Percentiles rank a stretch among this genome's conserved stretches.
phyloP scores from a whole-genome alignment of 2,329 filamentous ascomycete genomes.

The Colletotrichum chrysophilum region DNA sequence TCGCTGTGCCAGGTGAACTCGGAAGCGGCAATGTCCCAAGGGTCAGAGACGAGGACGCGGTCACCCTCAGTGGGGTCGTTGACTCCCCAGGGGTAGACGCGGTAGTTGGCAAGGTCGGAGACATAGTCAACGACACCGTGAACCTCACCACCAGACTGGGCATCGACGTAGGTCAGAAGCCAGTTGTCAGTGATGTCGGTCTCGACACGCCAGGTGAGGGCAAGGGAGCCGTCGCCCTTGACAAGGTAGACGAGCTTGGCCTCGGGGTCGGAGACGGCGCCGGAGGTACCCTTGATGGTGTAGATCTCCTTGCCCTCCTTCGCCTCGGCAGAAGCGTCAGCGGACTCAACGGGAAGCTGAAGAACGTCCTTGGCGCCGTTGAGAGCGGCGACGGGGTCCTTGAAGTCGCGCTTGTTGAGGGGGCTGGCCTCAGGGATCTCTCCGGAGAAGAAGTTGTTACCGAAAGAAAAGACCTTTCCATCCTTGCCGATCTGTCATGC shows the following conservation, averaged over 20 bases:
- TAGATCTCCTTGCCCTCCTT: slow-evolving; percentile 32
- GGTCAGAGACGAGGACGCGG: slow-evolving; percentile 45
- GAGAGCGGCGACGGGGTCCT: slow-evolving; percentile 49
- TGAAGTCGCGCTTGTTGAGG: slow-evolving; percentile 42
- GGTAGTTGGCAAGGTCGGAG: slow-evolving; percentile 52
- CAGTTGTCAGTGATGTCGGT: slow-evolving; percentile 56
- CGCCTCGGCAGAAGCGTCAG: slow-evolving; percentile 28
- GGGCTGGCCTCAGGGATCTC: slow-evolving; percentile 41
- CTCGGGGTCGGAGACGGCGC: slow-evolving; percentile 52
- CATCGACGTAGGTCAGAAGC: slow-evolving; percentile 59
- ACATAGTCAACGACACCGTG: slow-evolving; percentile 57
- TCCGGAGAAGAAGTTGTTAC: slow-evolving; percentile 51
- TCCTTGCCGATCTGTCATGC: slow-evolving; percentile 46
- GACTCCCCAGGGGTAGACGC: slow-evolving; percentile 56
- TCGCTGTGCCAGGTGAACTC: slow-evolving; percentile 54
- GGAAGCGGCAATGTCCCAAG: slow-evolving; percentile 46
- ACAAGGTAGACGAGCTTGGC: slow-evolving; percentile 56
- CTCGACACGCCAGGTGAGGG: slow-evolving; percentile 57
- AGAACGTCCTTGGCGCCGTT: slow-evolving; percentile 41
- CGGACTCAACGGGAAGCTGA: slow-evolving; percentile 34
- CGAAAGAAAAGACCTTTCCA: slow-evolving; percentile 58
- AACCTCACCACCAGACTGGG: slow-evolving; percentile 44
- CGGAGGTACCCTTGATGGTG: slow-evolving; percentile 47
- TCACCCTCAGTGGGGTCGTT: slow-evolving; percentile 54
- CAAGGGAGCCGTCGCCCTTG: slow-evolving; percentile 46